Evolutionary conservation across 768 basidiomycete species (phyloP).

Genomic region (Termitomyces heimii): DNA sequence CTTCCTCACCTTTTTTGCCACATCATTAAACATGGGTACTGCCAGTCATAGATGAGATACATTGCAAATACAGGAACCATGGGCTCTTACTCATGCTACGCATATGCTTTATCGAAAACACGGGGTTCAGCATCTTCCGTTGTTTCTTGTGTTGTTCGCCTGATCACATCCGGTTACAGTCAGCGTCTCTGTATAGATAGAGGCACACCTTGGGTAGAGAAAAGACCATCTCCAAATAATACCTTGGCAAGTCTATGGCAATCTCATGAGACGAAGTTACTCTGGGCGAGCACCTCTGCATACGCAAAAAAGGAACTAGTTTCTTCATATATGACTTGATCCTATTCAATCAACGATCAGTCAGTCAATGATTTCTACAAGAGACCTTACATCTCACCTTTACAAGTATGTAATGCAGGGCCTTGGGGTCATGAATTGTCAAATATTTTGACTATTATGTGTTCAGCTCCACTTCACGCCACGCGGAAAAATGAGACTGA

Average conservation of each 20-base stretch:
- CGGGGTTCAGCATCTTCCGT: no score
- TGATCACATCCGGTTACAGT: no score
- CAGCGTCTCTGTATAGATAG: not conserved
- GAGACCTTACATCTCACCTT: slow-evolving; percentile 14
- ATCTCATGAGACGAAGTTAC: not conserved
- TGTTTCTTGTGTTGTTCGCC: no score
- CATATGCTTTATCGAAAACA: no score
- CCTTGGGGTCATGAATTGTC: slow-evolving; percentile 30
- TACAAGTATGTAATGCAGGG: slow-evolving; percentile 29
- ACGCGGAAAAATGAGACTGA: not conserved
- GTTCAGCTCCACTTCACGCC: not conserved
- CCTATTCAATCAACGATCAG: not conserved
- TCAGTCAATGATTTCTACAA: no score
- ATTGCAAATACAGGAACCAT: no score
- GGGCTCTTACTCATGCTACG: no score
- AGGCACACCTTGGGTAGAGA: slow-evolving; percentile 3
- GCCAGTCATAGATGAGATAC: no score
- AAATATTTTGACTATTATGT: slow-evolving; percentile 25
- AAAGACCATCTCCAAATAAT: not conserved
- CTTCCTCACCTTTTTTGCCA: no score
- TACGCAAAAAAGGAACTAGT: not conserved
- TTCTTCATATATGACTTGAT: no score
- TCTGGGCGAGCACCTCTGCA: not conserved
- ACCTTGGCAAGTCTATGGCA: not conserved
- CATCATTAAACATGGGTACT: no score